Evolutionary conservation across 164 flowering plant species (phyloP).

Genomic region (Dillenia suffruticosa): DNA sequence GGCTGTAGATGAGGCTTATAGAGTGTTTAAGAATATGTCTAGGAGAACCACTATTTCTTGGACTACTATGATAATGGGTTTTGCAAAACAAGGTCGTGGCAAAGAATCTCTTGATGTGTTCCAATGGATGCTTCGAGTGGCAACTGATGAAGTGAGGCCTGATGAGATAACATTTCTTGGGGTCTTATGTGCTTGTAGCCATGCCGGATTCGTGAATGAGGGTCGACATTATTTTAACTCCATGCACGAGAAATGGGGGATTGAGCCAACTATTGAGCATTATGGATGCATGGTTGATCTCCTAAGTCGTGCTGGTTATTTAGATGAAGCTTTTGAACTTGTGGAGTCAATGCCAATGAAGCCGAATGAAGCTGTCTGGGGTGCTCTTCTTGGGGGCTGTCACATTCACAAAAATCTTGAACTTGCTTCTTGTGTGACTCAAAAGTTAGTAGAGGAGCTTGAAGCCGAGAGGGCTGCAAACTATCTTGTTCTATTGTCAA

Average conservation of each 20-base stretch:
- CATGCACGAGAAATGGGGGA: constrained; percentile 31
- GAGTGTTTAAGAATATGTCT: constrained; percentile 35
- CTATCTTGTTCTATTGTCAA: constrained; percentile 44
- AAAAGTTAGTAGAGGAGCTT: constrained; percentile 30
- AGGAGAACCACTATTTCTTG: constrained; percentile 37
- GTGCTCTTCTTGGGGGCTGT: background rate
- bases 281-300: constrained; percentile 68
- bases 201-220: constrained; percentile 40
- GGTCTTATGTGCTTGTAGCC: constrained; percentile 55
- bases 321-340: constrained; percentile 35
- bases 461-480: constrained; percentile 41
- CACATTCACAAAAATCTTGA: background rate
- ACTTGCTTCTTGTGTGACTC: constrained; percentile 29
- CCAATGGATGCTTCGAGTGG: constrained; percentile 27
- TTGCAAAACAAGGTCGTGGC: constrained; percentile 48
- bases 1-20: constrained; percentile 29
- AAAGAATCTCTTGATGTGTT: constrained; percentile 40
- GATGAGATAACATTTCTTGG: constrained; percentile 48
- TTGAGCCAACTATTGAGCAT: constrained; percentile 44
- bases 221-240: constrained; percentile 35
- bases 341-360: background rate
- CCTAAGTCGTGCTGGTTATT: constrained; percentile 47
- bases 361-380: background rate
- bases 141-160: constrained; percentile 21
- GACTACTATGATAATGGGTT: constrained; percentile 52